Conservation (phyloP, 1,284 basidiomycete species). For the Peniophora sp. region DNA sequence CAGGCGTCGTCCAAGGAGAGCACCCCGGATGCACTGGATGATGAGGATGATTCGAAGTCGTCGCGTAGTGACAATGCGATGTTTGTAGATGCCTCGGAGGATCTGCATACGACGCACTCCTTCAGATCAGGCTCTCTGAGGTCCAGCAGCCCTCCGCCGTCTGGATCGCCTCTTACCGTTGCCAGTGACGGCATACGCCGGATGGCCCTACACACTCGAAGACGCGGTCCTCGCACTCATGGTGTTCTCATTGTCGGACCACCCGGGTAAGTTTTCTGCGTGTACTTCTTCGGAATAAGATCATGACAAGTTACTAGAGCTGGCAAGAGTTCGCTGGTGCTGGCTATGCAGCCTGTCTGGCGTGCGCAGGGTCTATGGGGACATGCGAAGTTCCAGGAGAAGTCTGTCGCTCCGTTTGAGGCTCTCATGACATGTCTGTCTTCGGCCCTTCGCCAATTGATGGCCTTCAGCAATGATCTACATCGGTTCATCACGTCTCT, state of each 20-base stretch:
- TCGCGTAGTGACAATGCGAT: conserved; percentile 3
- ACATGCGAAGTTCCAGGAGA: conserved; percentile 61
- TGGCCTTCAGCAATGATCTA: conserved; percentile 62
- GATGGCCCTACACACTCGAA: conserved; percentile 32
- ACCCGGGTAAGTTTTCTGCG: conserved; percentile 39
- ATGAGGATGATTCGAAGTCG: conserved; percentile 20
- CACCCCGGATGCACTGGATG: conserved; percentile 30
- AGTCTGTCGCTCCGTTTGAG: conserved; percentile 57
- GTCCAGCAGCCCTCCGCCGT: background rate
- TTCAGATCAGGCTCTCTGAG: background rate
- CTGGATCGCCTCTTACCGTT: conserved; percentile 3
- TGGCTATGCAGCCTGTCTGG: conserved; percentile 65
- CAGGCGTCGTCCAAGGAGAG: conserved; percentile 23
- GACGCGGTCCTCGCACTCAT: conserved; percentile 39
- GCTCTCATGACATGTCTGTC: conserved; percentile 60
- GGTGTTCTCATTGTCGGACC: conserved; percentile 56
- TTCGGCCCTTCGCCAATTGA: conserved; percentile 60
- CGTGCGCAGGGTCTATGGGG: conserved; percentile 68
- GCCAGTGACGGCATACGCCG: conserved; percentile 32
- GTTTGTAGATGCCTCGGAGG: background rate
- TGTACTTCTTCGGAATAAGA: background rate
- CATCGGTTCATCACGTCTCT: conserved; percentile 56
- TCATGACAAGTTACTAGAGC: conserved; percentile 29
- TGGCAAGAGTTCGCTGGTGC: conserved; percentile 64
- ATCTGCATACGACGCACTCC: conserved; percentile 1